Conservation (phyloP, 2,329 filamentous ascomycete species). For the Aspergillus sojae region DNA sequence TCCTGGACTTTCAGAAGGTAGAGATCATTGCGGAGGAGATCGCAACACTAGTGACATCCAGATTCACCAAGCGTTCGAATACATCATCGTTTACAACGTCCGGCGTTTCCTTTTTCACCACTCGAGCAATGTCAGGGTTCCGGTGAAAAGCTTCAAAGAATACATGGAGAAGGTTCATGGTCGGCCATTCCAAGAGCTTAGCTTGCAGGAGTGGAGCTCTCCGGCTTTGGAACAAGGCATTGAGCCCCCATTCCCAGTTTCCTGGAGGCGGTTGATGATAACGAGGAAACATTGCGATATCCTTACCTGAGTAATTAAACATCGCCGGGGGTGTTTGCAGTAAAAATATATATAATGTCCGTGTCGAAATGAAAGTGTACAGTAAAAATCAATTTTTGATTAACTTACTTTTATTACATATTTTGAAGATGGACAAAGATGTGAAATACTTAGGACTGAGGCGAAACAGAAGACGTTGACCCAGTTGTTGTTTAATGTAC, state of each 20-base stretch:
- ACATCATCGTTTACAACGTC: no score
- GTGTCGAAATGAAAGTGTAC: no score
- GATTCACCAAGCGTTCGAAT: background rate
- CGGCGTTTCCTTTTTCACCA: background rate
- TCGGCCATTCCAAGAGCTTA: background rate
- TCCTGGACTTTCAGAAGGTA: slow-evolving; percentile 8
- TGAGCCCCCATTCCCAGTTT: slow-evolving; percentile 1
- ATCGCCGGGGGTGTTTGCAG: no score
- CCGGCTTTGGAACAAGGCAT: background rate
- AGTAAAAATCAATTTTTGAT: no score
- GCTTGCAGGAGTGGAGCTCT: background rate
- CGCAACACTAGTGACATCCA: background rate
- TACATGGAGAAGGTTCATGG: slow-evolving; percentile 3
- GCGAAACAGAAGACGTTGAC: no score
- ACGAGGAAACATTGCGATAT: background rate
- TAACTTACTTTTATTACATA: no score
- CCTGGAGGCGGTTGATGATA: slow-evolving; percentile 5
- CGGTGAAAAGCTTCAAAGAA: background rate
- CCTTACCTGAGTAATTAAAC: background rate
- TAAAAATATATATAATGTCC: no score
- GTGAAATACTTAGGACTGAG: no score
- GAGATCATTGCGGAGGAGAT: slow-evolving; percentile 6
- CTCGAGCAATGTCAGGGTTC: background rate
- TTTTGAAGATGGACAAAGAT: no score
- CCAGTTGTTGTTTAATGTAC: no score